Evolutionary conservation across 768 basidiomycete species (phyloP).

Genomic region (Suillus subalutaceus): DNA sequence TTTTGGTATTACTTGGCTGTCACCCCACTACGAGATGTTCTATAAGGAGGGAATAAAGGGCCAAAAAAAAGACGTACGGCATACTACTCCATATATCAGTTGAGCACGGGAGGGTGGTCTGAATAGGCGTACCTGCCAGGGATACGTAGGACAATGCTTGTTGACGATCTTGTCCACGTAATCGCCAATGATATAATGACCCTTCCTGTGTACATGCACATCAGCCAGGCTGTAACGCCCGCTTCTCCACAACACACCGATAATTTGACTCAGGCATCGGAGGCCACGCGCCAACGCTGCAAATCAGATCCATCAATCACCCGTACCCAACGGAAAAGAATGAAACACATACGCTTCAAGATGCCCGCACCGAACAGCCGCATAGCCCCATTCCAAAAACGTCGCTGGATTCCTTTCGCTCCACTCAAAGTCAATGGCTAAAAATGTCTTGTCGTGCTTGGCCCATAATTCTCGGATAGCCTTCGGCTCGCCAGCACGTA

Average conservation of each 20-base stretch:
- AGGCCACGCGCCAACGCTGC: constrained; percentile 73
- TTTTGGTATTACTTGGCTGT: constrained; percentile 71
- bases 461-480: constrained; percentile 72
- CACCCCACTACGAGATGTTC: constrained; percentile 61
- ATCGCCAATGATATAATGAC: constrained; percentile 76
- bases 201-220: constrained; percentile 42
- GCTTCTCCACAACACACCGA: constrained; percentile 47
- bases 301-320: constrained; percentile 7
- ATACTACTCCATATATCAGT: constrained; percentile 45
- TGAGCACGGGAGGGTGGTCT: constrained; percentile 20
- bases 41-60: constrained; percentile 8
- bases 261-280: constrained; percentile 77
- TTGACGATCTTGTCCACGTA: constrained; percentile 67
- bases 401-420: constrained; percentile 71
- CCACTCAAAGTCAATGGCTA: constrained; percentile 77
- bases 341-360: constrained; percentile 59
- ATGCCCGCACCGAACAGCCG: constrained; percentile 73
- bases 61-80: constrained; percentile 49
- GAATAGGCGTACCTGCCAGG: constrained; percentile 65
- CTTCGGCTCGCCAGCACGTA: constrained; percentile 66
- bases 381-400: constrained; percentile 82
- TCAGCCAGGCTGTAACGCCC: constrained; percentile 12
- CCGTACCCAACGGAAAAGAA: background rate
- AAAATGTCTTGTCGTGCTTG: constrained; percentile 69
- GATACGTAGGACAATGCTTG: constrained; percentile 62